Evolutionary conservation across 2,329 filamentous ascomycete species (phyloP).

Genomic region (Sarocladiaceae sp.): DNA sequence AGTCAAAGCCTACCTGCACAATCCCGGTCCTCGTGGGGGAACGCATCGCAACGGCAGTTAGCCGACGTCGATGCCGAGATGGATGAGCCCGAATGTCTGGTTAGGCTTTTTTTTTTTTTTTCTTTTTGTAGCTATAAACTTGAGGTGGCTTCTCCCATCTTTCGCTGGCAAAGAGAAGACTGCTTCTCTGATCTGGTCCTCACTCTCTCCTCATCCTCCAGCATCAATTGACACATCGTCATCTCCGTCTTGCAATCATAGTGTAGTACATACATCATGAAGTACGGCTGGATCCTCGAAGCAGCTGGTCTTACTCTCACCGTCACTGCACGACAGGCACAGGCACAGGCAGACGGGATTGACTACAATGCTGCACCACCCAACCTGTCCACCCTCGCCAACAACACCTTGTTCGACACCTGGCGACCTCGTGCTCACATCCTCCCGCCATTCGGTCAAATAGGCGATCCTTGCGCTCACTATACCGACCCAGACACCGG

Average conservation of each 20-base stretch:
- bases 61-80: neutral
- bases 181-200: too few relatives aligned
- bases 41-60: neutral
- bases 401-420: slow-evolving; percentile 26
- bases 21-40: too few relatives aligned
- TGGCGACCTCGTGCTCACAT: slow-evolving; percentile 32
- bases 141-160: neutral
- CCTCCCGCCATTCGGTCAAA: slow-evolving; percentile 30
- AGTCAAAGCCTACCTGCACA: too few relatives aligned
- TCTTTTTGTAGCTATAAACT: neutral
- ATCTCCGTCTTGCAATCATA: too few relatives aligned
- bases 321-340: too few relatives aligned
- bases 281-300: neutral
- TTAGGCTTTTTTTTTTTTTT: neutral
- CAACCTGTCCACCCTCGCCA: slow-evolving; percentile 31
- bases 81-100: neutral
- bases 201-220: neutral
- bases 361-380: slow-evolving; percentile 31
- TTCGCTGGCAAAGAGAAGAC: neutral
- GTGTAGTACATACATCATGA: neutral
- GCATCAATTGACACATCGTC: neutral
- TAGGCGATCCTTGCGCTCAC: slow-evolving; percentile 38
- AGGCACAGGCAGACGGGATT: slow-evolving; percentile 13
- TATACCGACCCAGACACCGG: slow-evolving; percentile 37
- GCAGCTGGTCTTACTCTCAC: neutral